A percentile compares a stretch with the other conserved stretches of the same genome.
These are phyloP conservation scores for Phytophthora citricola DNA, from an alignment of 352 stramenopile species.

Conservation along the genomic window DNA sequence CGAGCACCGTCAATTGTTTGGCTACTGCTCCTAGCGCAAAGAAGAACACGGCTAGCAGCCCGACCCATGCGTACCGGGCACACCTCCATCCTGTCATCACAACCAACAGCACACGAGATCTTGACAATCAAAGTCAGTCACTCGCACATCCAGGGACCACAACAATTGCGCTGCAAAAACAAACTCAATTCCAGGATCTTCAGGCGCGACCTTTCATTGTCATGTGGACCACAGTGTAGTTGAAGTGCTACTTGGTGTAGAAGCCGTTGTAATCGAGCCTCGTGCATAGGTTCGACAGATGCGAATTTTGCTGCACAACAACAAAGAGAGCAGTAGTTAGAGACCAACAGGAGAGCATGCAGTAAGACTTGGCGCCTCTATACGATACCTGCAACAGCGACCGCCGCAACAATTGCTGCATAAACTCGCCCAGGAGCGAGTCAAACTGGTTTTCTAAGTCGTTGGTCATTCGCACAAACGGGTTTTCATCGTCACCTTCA, in stretches of 20 bases:
- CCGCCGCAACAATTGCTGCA: conserved; percentile 87
- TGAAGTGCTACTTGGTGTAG: conserved; percentile 59
- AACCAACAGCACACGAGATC: conserved; percentile 13
- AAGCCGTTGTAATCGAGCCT: conserved; percentile 75
- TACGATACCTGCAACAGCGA: conserved; percentile 80
- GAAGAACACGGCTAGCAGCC: conserved; percentile 15
- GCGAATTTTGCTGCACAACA: conserved; percentile 61
- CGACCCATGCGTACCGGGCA: background rate
- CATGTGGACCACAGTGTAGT: background rate
- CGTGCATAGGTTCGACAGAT: conserved; percentile 71
- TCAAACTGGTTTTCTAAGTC: conserved; percentile 90
- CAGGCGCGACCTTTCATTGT: conserved; percentile 34
- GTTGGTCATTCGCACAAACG: conserved; percentile 78
- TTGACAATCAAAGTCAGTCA: conserved; percentile 10
- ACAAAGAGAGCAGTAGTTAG: background rate
- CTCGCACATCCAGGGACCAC: conserved; percentile 25
- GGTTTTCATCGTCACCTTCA: conserved; percentile 73
- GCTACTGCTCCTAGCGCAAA: conserved; percentile 1
- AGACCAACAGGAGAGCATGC: no score
- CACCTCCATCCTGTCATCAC: conserved; percentile 37
- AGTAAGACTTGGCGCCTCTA: no score
- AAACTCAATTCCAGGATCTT: conserved; percentile 35
- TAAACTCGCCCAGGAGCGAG: conserved; percentile 87
- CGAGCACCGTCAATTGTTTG: conserved; percentile 66
- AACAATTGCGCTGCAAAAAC: no score